phyloP scores from a whole-genome alignment of 768 basidiomycete genomes.

The Leccinum barrowsii region DNA sequence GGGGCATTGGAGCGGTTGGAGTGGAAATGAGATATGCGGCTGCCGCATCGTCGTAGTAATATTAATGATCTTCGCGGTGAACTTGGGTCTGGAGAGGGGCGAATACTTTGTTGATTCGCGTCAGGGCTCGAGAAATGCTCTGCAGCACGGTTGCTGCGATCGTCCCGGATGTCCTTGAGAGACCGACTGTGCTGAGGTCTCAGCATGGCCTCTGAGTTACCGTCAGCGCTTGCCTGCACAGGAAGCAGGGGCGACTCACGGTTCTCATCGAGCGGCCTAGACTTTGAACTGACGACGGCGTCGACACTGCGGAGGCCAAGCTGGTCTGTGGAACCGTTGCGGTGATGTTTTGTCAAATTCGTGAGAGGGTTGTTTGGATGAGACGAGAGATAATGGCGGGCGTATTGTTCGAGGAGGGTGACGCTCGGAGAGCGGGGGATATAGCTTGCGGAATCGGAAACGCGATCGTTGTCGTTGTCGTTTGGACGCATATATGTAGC shows the following conservation, averaged over 20 bases:
- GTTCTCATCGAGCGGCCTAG: slow-evolving; percentile 24
- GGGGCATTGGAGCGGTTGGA: slow-evolving; percentile 63
- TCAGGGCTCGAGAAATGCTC: slow-evolving; percentile 21
- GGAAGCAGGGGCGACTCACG: slow-evolving; percentile 25
- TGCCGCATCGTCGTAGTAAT: slow-evolving; percentile 58
- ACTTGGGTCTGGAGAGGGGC: slow-evolving; percentile 39
- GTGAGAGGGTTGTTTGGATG: slow-evolving; percentile 28
- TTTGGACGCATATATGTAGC: slow-evolving; percentile 30
- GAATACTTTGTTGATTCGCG: slow-evolving; percentile 22
- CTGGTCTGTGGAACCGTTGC: slow-evolving; percentile 60
- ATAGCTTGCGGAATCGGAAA: slow-evolving; percentile 47
- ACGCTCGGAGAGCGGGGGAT: slow-evolving; percentile 69
- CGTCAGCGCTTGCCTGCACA: slow-evolving; percentile 15
- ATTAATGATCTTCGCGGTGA: slow-evolving; percentile 47
- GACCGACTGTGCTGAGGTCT: slow-evolving; percentile 19
- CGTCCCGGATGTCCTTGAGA: slow-evolving; percentile 19
- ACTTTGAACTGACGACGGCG: slow-evolving; percentile 49
- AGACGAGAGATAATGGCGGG: slow-evolving; percentile 30
- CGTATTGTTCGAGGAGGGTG: slow-evolving; percentile 49
- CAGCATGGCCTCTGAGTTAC: slow-evolving; percentile 14
- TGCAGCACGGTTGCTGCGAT: slow-evolving; percentile 15
- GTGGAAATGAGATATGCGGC: slow-evolving; percentile 55
- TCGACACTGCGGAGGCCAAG: slow-evolving; percentile 59
- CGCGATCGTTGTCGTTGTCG: slow-evolving; percentile 34
- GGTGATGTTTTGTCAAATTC: slow-evolving; percentile 45